Base-by-base conservation (phyloP, 2,329 filamentous ascomycete genomes). In the Tolypocladium guangdongense region DNA sequence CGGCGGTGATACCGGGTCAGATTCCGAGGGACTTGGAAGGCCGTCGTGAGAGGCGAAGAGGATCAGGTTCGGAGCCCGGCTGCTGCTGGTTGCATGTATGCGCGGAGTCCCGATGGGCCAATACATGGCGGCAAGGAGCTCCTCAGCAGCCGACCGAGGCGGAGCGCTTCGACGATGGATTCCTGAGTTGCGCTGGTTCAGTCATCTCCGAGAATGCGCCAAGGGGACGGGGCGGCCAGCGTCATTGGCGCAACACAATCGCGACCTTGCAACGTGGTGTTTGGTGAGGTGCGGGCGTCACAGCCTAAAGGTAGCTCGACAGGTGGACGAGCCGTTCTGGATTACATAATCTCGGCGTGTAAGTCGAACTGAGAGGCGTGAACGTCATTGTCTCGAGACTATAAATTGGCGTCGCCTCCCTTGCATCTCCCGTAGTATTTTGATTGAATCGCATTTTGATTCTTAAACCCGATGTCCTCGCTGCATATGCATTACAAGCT, bases 71-170 rank as follows among this genome's bases (percentile, higher is more conserved):
- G 75, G 70, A 60, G 76, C 70, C 67, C 78, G 77, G 65, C 79
- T 81, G 72, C 82, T 88, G 73, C 78, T 87, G 62, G 87, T 87
- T 66, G 88, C 85, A 75, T 89, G 92, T 68, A 91, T 84, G 68
- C 85, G 84, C 66, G 89, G 88, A 68, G 88, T 88, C 70, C 87
- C 88, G 70, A 90, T 82, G 65, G 89, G 89, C 89, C 89, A 95
- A 79, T 95, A 95, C 89, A 93, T 95, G 77, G 74, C 76, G 66
- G 55, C 57, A 56, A 59, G 57, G 59, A 59, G 57, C 61, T 59
- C 60, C 58, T 61, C 59, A 62, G 60, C 58, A 56, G 57, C 57
- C 53, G 49, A 56, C 45, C 37, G 43, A 54, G 52, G 54, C 53
- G 54, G 43, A 36, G 52, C 54, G 55, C 55, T 58, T 54, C 54